Evolutionary conservation across 768 basidiomycete species (phyloP).

Genomic region (Pleurotus tuoliensis): DNA sequence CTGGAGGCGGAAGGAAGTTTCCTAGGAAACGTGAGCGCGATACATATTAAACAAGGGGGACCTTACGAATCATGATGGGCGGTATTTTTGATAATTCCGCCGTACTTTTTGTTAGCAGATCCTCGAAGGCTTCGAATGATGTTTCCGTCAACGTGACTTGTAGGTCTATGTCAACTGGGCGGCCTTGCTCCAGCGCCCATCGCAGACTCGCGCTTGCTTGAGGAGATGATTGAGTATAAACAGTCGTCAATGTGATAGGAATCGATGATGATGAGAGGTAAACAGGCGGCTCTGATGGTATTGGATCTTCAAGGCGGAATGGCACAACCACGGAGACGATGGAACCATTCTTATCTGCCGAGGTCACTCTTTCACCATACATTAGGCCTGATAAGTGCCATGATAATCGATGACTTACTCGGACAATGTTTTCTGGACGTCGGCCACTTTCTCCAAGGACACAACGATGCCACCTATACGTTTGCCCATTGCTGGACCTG

Average conservation of each 20-base stretch:
- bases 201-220: conserved; percentile 50
- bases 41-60: neutral
- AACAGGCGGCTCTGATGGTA: conserved; percentile 33
- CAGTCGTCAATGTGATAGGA: conserved; percentile 52
- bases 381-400: neutral
- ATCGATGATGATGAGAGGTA: conserved; percentile 35
- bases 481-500: conserved; percentile 38
- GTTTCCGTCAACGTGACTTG: conserved; percentile 46
- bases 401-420: conserved; percentile 35
- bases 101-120: conserved; percentile 63
- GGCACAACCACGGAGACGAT: conserved; percentile 60
- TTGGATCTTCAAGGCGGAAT: conserved; percentile 50
- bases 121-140: conserved; percentile 63
- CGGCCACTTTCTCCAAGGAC: conserved; percentile 30
- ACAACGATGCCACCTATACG: conserved; percentile 57
- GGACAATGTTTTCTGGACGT: conserved; percentile 39
- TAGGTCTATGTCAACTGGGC: conserved; percentile 70
- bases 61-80: conserved; percentile 66
- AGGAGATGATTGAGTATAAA: conserved; percentile 47
- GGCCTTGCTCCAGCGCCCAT: conserved; percentile 63
- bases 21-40: conserved; percentile 37
- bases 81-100: conserved; percentile 39
- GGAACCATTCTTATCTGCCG: conserved; percentile 23
- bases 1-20: conserved; percentile 77
- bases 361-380: conserved; percentile 3